Evolutionary conservation across 768 basidiomycete species (phyloP).

Genomic region (Boletus sp.): DNA sequence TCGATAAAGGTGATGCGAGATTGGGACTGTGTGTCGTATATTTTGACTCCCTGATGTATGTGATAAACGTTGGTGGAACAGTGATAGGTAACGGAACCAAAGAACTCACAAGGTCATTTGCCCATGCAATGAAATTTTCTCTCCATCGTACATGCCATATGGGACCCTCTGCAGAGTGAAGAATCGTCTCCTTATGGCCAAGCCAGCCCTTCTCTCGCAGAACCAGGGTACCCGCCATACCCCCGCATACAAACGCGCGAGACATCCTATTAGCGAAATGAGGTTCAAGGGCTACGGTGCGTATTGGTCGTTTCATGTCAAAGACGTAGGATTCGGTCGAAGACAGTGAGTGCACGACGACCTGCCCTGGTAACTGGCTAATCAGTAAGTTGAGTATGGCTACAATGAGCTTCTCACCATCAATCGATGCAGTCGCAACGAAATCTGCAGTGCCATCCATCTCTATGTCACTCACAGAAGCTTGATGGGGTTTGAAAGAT

Average conservation of each 20-base stretch:
- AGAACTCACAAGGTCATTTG: constrained; percentile 79
- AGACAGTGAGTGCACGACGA: constrained; percentile 80
- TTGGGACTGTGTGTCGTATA: constrained; percentile 81
- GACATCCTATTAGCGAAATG: constrained; percentile 77
- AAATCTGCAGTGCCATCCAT: constrained; percentile 87
- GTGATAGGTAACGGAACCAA: not conserved
- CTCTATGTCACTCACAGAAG: constrained; percentile 81
- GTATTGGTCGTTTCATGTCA: constrained; percentile 90
- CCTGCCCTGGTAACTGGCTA: constrained; percentile 64
- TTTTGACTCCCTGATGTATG: constrained; percentile 77
- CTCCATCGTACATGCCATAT: constrained; percentile 93
- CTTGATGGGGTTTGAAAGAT: constrained; percentile 87
- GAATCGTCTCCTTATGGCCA: constrained; percentile 84
- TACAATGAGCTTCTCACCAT: constrained; percentile 55
- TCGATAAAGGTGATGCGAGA: constrained; percentile 85
- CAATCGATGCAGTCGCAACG: constrained; percentile 88
- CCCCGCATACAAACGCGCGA: constrained; percentile 86
- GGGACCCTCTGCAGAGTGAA: constrained; percentile 87
- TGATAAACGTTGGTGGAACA: not conserved
- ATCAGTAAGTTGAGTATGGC: constrained; percentile 54
- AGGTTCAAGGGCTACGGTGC: constrained; percentile 87
- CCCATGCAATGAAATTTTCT: constrained; percentile 89
- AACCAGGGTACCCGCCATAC: constrained; percentile 84
- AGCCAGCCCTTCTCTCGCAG: constrained; percentile 95
- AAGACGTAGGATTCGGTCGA: constrained; percentile 80